Evolutionary conservation across 2,329 filamentous ascomycete genomes (phyloP).

Genomic region (Talaromyces sp.): DNA sequence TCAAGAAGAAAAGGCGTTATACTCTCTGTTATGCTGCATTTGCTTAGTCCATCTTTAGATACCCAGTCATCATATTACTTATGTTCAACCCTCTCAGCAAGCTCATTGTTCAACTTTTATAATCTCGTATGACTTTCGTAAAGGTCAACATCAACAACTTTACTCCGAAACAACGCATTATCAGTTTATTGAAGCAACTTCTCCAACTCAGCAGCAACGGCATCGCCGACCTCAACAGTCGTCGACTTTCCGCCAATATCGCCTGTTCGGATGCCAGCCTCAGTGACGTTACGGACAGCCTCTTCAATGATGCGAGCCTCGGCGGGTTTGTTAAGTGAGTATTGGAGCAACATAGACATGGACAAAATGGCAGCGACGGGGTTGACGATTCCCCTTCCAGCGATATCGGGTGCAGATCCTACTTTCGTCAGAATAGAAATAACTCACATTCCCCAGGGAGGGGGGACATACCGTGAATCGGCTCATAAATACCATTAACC

Average conservation of each 20-base stretch:
- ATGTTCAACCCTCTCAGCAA: not conserved
- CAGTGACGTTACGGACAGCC: conserved; percentile 75
- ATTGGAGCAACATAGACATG: conserved; percentile 92
- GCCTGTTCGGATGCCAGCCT: conserved; percentile 71
- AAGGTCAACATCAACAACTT: not conserved
- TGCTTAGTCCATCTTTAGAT: conserved; percentile 11
- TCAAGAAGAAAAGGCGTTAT: not conserved
- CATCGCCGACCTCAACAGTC: conserved; percentile 79
- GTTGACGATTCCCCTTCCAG: conserved; percentile 86
- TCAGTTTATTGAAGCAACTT: conserved; percentile 53
- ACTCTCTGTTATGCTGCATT: not conserved
- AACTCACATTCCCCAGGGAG: not conserved
- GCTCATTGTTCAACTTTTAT: conserved; percentile 2
- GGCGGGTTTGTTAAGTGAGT: conserved; percentile 74
- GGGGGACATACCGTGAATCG: conserved; percentile 72
- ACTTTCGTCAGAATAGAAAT: conserved; percentile 11
- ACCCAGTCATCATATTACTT: conserved; percentile 11
- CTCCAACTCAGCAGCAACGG: conserved; percentile 69
- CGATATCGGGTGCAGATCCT: conserved; percentile 91
- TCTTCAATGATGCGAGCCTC: conserved; percentile 77
- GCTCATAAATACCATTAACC: conserved; percentile 95
- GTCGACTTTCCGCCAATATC: conserved; percentile 76
- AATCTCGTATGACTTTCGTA: conserved; percentile 5
- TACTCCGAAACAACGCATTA: not conserved
- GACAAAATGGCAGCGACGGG: conserved; percentile 89